Evolutionary conservation across 1,139 yeast species (phyloP).

Genomic region (Suhomyces atakaporum): DNA sequence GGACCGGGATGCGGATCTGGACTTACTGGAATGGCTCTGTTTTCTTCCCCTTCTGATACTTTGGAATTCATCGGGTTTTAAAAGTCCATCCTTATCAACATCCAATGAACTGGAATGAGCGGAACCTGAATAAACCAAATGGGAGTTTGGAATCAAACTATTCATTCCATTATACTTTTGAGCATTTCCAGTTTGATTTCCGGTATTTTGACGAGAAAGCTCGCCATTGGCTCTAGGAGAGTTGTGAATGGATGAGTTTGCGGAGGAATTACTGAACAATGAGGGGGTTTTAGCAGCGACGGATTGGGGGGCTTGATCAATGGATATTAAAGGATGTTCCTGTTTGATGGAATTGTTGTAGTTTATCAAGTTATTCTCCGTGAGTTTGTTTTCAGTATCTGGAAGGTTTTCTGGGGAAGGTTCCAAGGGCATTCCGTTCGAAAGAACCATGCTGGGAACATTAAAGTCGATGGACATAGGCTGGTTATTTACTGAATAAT

Average conservation of each 20-base stretch:
- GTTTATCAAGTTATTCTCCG: conserved; percentile 31
- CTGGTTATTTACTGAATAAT: conserved; percentile 17
- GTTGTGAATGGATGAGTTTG: conserved; percentile 31
- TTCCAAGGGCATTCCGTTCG: conserved; percentile 20
- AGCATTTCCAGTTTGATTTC: conserved; percentile 4
- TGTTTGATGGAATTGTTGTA: conserved; percentile 21
- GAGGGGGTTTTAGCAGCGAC: conserved; percentile 46
- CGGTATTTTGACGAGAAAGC: conserved; percentile 16
- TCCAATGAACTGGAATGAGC: conserved; percentile 9
- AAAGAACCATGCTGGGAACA: conserved; percentile 4
- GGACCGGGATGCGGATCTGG: conserved; percentile 14
- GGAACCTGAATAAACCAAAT: conserved; percentile 16
- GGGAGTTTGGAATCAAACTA: conserved; percentile 21
- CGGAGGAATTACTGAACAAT: conserved; percentile 44
- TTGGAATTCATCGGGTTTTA: conserved; percentile 41
- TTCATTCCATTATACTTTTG: conserved; percentile 14
- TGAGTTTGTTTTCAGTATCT: conserved; percentile 20
- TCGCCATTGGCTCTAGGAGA: conserved; percentile 18
- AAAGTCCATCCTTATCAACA: conserved; percentile 20
- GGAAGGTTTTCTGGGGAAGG: conserved; percentile 21
- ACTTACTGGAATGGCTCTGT: conserved; percentile 28
- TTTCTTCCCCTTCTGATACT: conserved; percentile 37
- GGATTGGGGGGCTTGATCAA: conserved; percentile 37
- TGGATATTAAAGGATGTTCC: conserved; percentile 26
- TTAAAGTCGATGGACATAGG: conserved; percentile 13